Conservation (phyloP, 2,329 filamentous ascomycete genomes). For the Tolypocladium endophyticum region DNA sequence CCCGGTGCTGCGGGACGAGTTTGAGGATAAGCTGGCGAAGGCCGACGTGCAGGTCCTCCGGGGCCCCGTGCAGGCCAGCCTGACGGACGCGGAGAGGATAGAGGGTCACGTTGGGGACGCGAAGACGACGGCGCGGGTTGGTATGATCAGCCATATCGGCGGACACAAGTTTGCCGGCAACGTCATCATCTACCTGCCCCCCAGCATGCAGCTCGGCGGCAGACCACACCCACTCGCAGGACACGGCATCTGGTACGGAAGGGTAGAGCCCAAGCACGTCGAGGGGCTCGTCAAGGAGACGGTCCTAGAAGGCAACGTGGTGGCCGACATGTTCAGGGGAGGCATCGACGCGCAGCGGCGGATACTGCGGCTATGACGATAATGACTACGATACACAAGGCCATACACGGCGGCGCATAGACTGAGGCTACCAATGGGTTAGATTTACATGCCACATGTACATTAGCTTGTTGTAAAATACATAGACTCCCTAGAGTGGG, state of each 20-base stretch:
- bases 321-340: slow-evolving; percentile 62
- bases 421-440: neutral
- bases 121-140: slow-evolving; percentile 45
- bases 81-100: slow-evolving; percentile 7
- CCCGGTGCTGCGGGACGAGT: slow-evolving; percentile 60
- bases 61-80: slow-evolving; percentile 29
- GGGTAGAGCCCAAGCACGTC: slow-evolving; percentile 65
- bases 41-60: slow-evolving; percentile 38
- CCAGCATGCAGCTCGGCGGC: slow-evolving; percentile 30
- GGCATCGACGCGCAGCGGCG: slow-evolving; percentile 47
- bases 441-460: neutral
- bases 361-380: slow-evolving; percentile 34
- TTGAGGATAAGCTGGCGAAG: slow-evolving; percentile 46
- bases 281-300: slow-evolving; percentile 68
- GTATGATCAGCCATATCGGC: slow-evolving; percentile 67
- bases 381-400: neutral
- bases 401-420: neutral
- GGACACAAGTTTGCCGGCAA: slow-evolving; percentile 84
- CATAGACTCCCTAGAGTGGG: neutral
- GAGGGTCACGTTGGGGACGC: slow-evolving; percentile 5
- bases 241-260: slow-evolving; percentile 72
- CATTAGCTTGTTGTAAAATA: neutral
- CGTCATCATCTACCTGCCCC: slow-evolving; percentile 70
- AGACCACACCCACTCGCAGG: slow-evolving; percentile 51
- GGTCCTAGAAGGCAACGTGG: slow-evolving; percentile 53